Percentiles rank a stretch among this genome's conserved stretches.
Evolutionary conservation across 495 filamentous ascomycete genomes (phyloP).

Genomic region (Penicillium subrubescens): DNA sequence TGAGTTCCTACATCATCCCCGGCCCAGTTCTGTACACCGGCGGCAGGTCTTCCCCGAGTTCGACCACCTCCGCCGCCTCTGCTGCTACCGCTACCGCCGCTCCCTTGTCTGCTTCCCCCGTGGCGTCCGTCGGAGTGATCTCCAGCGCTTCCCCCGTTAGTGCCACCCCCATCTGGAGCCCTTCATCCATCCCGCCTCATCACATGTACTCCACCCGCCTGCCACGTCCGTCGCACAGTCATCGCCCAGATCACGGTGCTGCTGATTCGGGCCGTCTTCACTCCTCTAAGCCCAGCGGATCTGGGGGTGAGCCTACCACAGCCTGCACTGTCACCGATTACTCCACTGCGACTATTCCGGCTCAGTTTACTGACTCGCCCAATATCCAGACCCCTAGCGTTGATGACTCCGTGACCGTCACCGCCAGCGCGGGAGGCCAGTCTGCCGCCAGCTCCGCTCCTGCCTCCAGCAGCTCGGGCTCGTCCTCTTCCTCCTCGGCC

Average conservation of each 20-base stretch:
- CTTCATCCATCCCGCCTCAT: conserved; percentile 21
- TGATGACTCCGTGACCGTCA: conserved; percentile 20
- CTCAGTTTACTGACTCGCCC: conserved; percentile 28
- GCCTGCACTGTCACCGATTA: conserved; percentile 17
- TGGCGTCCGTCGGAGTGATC: conserved; percentile 16
- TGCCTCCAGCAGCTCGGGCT: conserved; percentile 5
- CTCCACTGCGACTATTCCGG: conserved; percentile 18
- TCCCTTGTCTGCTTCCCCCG: conserved; percentile 18
- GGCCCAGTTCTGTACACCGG: conserved; percentile 54
- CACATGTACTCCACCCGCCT: conserved; percentile 23
- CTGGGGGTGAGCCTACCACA: conserved; percentile 7
- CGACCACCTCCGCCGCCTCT: conserved; percentile 24
- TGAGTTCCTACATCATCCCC: conserved; percentile 56
- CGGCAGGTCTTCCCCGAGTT: conserved; percentile 25
- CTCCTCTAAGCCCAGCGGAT: conserved; percentile 12
- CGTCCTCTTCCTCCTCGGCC: no score
- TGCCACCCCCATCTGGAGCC: conserved; percentile 22
- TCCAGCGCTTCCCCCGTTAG: conserved; percentile 26
- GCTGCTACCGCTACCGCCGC: conserved; percentile 20
- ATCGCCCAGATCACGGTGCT: conserved; percentile 9
- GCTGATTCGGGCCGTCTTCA: conserved; percentile 9
- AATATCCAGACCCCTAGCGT: conserved; percentile 25
- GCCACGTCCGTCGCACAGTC: conserved; percentile 24
- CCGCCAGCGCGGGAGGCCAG: conserved; percentile 25
- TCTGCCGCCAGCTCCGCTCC: conserved; percentile 22